Base-by-base conservation (phyloP, 2,329 filamentous ascomycete genomes). In the Curvularia sp. region DNA sequence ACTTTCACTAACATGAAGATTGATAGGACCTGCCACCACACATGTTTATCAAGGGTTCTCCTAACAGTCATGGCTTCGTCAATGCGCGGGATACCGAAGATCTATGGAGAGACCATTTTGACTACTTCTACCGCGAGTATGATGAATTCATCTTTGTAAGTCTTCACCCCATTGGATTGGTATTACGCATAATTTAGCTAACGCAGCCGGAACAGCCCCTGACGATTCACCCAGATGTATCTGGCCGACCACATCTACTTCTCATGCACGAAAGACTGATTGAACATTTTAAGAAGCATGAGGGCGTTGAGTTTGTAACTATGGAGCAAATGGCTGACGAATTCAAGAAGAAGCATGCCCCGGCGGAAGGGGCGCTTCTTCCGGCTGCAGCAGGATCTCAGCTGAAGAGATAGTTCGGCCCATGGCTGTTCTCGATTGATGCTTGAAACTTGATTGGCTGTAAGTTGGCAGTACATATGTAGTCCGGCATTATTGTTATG, bases 101-200 rank as follows among this genome's bases (percentile, higher is more conserved):
- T 33, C 79, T 88, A 33, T 89, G 86, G 87, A 76, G 82, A 51
- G 85, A 89, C 60, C 86, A 89, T 63, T 89, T 89, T 61, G 84
- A 88, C 66, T 92, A 91, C 74, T 91, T 89, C 69, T 92, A 92
- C 72, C 82, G 88, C 39, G 88, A 92, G 70, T 88, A 91, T 61
- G 89, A 92, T 65, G 88, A 90, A 65, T 92, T 92, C 59, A 84
- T 91, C 57, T 91, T 92, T 65, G 67, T 70, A 56, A 66, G 67
- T 57, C 7, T 47, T 4, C 8, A 31, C 89, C 51, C 89, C 89
- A 13, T 8, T 38, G 9, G 6, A 49, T 20, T n/a, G 8, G 15
- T 12, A 8, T 22, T 8, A 7, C 10, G 5, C 30, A 15, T 20
- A 30, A 13, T 24, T 26, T 5, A 26, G 31, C 55, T 53, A 39